Percentiles rank a stretch among this genome's conserved stretches.
These are phyloP conservation scores for Cadophora luteo-olivacea DNA, from an alignment of 2,329 filamentous ascomycete species.

Conservation along the genomic window DNA sequence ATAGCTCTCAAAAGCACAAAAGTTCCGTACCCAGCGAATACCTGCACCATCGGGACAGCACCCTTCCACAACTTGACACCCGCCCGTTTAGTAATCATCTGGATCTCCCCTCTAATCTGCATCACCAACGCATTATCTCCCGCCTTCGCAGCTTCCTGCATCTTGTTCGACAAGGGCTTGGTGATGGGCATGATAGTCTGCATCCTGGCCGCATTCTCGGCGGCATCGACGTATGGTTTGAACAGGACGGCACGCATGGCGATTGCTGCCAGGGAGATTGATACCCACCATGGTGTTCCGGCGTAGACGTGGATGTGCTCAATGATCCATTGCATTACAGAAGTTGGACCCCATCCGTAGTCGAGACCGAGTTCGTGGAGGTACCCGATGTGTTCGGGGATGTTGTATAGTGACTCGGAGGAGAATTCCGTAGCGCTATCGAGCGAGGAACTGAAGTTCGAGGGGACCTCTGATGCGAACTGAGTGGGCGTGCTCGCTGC, in stretches of 20 bases:
- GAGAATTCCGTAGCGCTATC: slow-evolving; percentile 35
- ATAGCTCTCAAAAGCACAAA: slow-evolving; percentile 81
- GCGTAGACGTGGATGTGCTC: slow-evolving; percentile 82
- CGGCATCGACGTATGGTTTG: slow-evolving; percentile 66
- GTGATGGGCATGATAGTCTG: slow-evolving; percentile 63
- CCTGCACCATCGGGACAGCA: slow-evolving; percentile 64
- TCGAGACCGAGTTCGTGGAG: slow-evolving; percentile 83
- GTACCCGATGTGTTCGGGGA: slow-evolving; percentile 76
- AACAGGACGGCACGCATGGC: slow-evolving; percentile 70
- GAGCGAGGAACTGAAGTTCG: slow-evolving; percentile 30
- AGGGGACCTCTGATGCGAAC: slow-evolving; percentile 9
- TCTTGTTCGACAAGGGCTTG: slow-evolving; percentile 61
- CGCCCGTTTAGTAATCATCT: slow-evolving; percentile 56
- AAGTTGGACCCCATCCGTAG: slow-evolving; percentile 82
- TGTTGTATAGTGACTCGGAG: slow-evolving; percentile 32
- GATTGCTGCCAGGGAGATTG: slow-evolving; percentile 71
- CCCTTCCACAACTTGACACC: slow-evolving; percentile 60
- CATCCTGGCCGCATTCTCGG: slow-evolving; percentile 68
- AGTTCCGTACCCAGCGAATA: slow-evolving; percentile 79
- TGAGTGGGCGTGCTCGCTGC: slow-evolving; percentile 11
- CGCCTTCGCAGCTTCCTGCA: slow-evolving; percentile 49
- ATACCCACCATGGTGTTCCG: slow-evolving; percentile 82
- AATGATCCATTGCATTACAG: slow-evolving; percentile 74
- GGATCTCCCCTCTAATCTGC: slow-evolving; percentile 55
- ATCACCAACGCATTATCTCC: slow-evolving; percentile 57